phyloP scores from a whole-genome alignment of 2,329 filamentous ascomycete genomes.

The Penicillium sp. region DNA sequence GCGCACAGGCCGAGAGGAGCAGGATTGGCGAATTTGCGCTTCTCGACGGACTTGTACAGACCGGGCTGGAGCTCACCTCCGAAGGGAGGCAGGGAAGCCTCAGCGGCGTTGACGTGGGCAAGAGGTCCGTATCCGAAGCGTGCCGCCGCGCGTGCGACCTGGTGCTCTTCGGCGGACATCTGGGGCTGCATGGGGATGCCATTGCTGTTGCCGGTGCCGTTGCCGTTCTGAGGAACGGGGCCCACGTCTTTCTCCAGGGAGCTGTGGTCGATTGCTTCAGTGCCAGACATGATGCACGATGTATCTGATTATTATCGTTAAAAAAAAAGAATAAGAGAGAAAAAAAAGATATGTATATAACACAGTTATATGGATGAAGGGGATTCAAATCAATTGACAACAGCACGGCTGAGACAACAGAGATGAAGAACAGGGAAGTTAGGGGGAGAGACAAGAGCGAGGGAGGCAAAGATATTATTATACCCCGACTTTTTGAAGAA shows the following conservation, averaged over 20 bases:
- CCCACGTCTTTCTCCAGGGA: constrained; percentile 35
- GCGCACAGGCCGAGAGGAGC: constrained; percentile 73
- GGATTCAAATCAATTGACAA: constrained; percentile 19
- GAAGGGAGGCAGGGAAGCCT: constrained; percentile 58
- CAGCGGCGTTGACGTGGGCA: constrained; percentile 49
- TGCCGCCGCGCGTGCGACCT: constrained; percentile 46
- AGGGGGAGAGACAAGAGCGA: constrained; percentile 6
- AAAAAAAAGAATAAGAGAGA: constrained; percentile 7
- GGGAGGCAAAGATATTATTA: constrained; percentile 17
- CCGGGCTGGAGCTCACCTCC: constrained; percentile 74
- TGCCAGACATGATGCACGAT: constrained; percentile 27
- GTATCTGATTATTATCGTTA: background rate
- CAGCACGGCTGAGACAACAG: constrained; percentile 27
- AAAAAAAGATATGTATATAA: constrained; percentile 14
- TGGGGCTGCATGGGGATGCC: constrained; percentile 25
- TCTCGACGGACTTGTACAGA: constrained; percentile 62
- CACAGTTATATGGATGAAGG: constrained; percentile 24
- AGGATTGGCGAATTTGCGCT: constrained; percentile 74
- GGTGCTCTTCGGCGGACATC: constrained; percentile 47
- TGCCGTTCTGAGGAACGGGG: constrained; percentile 9
- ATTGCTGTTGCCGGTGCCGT: background rate
- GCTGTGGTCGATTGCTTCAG: constrained; percentile 22
- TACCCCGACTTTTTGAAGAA: constrained; percentile 8
- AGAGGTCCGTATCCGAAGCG: constrained; percentile 54
- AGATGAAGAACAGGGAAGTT: constrained; percentile 12